Evolutionary conservation across 345 rosid genomes (phyloP).

Genomic region (Ceriops decandra): DNA sequence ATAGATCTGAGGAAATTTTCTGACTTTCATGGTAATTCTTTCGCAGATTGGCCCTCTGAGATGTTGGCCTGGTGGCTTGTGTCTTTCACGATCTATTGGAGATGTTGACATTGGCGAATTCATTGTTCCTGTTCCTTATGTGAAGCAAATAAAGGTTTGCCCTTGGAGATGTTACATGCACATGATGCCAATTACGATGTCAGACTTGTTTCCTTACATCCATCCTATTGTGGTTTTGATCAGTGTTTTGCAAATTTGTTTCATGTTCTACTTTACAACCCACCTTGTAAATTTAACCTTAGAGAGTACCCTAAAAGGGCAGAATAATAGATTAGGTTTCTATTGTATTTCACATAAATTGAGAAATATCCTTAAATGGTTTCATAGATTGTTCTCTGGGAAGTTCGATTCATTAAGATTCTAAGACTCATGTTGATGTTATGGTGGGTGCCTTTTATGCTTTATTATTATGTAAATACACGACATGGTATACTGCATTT

Average conservation of each 20-base stretch:
- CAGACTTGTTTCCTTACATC: conserved; percentile 5
- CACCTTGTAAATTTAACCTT: too few relatives aligned
- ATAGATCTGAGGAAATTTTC: conserved; percentile 8
- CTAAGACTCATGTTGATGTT: too few relatives aligned
- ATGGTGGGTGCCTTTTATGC: too few relatives aligned
- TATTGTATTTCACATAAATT: neutral
- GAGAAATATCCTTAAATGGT: too few relatives aligned
- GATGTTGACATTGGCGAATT: conserved; percentile 94
- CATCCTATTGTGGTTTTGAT: neutral
- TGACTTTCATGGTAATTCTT: conserved; percentile 20
- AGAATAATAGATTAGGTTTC: neutral
- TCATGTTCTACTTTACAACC: neutral
- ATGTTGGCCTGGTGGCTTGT: conserved; percentile 99
- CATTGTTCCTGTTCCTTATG: conserved; percentile 97
- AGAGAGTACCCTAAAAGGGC: too few relatives aligned
- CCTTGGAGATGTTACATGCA: conserved; percentile 6
- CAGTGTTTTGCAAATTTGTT: conserved; percentile 7
- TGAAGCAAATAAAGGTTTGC: conserved; percentile 97
- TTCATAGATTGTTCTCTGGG: too few relatives aligned
- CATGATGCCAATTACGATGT: conserved; percentile 4
- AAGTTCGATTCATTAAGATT: too few relatives aligned
- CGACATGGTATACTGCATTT: too few relatives aligned
- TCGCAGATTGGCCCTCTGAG: conserved; percentile 93
- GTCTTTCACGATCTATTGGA: conserved; percentile 98
- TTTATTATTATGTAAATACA: too few relatives aligned